phyloP scores from a whole-genome alignment of 2,329 filamentous ascomycete species.

The Aspergillus sp. region DNA sequence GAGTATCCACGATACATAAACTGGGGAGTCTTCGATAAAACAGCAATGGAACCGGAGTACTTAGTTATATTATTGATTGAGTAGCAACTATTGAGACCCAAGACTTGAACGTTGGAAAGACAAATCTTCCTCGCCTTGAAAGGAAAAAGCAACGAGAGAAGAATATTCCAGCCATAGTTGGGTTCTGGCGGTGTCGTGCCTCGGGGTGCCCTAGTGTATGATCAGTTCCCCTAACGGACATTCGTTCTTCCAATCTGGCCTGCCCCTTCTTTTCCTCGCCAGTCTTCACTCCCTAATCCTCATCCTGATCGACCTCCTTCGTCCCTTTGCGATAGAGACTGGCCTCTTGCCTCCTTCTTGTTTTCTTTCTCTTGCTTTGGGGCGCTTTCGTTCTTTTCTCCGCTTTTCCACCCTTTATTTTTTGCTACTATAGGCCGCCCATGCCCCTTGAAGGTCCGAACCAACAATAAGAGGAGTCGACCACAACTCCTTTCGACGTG shows the following conservation, averaged over 20 bases:
- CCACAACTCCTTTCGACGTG: conserved; percentile 7
- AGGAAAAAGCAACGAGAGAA: no score
- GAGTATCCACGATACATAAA: neutral
- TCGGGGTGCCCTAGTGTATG: neutral
- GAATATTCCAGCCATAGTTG: neutral
- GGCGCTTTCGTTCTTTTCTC: conserved; percentile 13
- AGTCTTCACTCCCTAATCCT: conserved; percentile 6
- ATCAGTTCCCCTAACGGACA: neutral
- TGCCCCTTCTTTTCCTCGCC: conserved; percentile 13
- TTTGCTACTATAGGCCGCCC: conserved; percentile 15
- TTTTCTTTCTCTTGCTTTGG: conserved; percentile 14
- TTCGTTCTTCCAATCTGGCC: conserved; percentile 7
- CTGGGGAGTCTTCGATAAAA: neutral
- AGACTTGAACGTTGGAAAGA: neutral
- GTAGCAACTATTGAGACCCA: neutral
- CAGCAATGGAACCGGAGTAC: neutral
- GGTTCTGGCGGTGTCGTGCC: conserved; percentile 1
- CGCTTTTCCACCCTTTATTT: conserved; percentile 18
- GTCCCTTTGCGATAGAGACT: conserved; percentile 5
- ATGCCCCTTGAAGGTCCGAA: conserved; percentile 18
- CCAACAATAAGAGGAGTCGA: conserved; percentile 14
- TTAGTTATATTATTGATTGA: neutral
- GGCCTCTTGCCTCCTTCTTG: conserved; percentile 9
- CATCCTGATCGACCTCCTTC: neutral
- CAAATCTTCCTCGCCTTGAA: neutral